Percentiles rank a stretch among this genome's conserved stretches.
Conservation (phyloP, 2,329 filamentous ascomycete species). For the Xylariaceae sp. region DNA sequence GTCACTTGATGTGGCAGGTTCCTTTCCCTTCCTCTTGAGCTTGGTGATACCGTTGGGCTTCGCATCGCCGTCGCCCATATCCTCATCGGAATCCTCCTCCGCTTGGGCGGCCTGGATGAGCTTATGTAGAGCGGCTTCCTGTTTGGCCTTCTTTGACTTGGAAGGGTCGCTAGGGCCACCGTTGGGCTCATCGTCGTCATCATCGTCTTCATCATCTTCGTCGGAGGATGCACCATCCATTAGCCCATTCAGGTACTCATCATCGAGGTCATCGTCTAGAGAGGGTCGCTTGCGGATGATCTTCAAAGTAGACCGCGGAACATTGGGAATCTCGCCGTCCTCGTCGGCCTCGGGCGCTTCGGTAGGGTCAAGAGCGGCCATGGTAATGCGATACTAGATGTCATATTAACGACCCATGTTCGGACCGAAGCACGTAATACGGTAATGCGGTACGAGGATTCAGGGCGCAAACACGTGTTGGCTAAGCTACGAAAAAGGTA, state of each 20-base stretch:
- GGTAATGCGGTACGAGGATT: neutral
- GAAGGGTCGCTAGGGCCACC: constrained; percentile 88
- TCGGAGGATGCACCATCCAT: constrained; percentile 53
- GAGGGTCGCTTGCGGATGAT: constrained; percentile 74
- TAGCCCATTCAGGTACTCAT: constrained; percentile 63
- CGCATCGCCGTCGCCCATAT: constrained; percentile 67
- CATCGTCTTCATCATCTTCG: constrained; percentile 55
- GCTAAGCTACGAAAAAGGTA: neutral
- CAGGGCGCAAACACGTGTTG: constrained; percentile 1
- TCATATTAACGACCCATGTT: constrained; percentile 33
- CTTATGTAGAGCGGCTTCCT: constrained; percentile 76
- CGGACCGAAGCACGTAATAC: neutral
- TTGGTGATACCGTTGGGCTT: constrained; percentile 60
- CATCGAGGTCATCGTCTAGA: constrained; percentile 66
- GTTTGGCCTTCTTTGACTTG: constrained; percentile 86
- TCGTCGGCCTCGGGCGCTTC: constrained; percentile 69
- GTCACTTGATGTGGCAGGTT: constrained; percentile 56
- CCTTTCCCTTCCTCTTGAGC: constrained; percentile 71
- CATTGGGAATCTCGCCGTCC: constrained; percentile 60
- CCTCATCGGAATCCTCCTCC: constrained; percentile 65
- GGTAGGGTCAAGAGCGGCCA: constrained; percentile 95
- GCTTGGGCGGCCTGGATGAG: constrained; percentile 69
- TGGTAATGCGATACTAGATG: constrained; percentile 88
- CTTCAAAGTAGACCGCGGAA: constrained; percentile 85
- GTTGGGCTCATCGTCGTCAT: constrained; percentile 73